A percentile compares a stretch with the other conserved stretches of the same genome.
These are phyloP conservation scores for Ramichloridium luteum DNA, from an alignment of 2,329 filamentous ascomycete species.

Conservation along the genomic window DNA sequence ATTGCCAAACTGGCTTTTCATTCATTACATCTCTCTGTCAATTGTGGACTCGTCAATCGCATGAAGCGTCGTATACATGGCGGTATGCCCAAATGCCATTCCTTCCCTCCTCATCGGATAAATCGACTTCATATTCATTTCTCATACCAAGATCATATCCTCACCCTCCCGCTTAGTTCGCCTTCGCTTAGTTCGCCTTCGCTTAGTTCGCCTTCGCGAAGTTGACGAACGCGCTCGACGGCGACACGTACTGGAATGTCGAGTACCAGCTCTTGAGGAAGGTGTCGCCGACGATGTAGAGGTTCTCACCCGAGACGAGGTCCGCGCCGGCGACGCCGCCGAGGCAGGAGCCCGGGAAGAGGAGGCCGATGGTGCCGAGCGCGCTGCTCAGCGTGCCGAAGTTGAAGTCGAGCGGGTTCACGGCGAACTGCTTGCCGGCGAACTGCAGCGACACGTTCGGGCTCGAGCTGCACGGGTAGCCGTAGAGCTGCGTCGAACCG, in stretches of 20 bases:
- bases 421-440: constrained; percentile 16
- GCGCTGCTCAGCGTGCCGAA: constrained; percentile 12
- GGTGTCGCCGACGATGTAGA: constrained; percentile 16
- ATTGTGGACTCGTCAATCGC: too few species aligned
- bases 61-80: too few species aligned
- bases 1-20: too few species aligned
- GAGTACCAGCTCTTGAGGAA: constrained; percentile 19
- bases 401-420: constrained; percentile 16
- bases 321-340: constrained; percentile 13
- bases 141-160: too few species aligned
- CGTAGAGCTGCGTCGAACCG: constrained; percentile 18
- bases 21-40: too few species aligned
- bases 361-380: constrained; percentile 6
- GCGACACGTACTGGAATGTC: constrained; percentile 11
- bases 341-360: constrained; percentile 10
- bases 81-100: too few species aligned
- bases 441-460: constrained; percentile 18
- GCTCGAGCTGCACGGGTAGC: constrained; percentile 21
- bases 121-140: too few species aligned
- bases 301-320: constrained; percentile 10
- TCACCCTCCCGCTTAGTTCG: too few species aligned
- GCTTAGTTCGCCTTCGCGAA: constrained; percentile 15
- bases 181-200: too few species aligned
- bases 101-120: too few species aligned
- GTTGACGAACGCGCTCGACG: constrained; percentile 12